Percentiles rank a stretch among this genome's conserved stretches.
phyloP scores from a whole-genome alignment of 768 basidiomycete genomes.

The Hygrophorus pudorinus region DNA sequence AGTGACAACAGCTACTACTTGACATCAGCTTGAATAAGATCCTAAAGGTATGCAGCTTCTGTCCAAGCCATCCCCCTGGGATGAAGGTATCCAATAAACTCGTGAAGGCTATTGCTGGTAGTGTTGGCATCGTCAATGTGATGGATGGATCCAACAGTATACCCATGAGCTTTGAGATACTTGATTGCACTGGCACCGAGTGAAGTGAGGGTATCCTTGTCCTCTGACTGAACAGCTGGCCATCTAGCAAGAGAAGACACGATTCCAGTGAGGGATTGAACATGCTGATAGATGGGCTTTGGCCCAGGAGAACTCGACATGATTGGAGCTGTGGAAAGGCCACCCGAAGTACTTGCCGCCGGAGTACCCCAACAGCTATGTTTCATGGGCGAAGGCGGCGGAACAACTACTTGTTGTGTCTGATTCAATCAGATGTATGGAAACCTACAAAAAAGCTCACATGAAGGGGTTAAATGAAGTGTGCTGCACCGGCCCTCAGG shows the following conservation, averaged over 20 bases:
- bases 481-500: too few relatives aligned
- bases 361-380: background rate
- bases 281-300: background rate
- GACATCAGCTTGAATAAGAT: background rate
- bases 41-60: background rate
- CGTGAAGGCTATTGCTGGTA: background rate
- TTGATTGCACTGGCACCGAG: background rate
- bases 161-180: background rate
- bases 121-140: slow-evolving; percentile 1
- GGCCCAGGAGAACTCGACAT: too few relatives aligned
- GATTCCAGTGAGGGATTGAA: background rate
- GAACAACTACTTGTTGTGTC: too few relatives aligned
- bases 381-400: background rate
- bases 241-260: background rate
- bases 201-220: background rate
- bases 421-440: background rate
- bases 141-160: background rate
- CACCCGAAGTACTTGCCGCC: too few relatives aligned
- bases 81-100: slow-evolving; percentile 1
- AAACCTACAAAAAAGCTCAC: background rate
- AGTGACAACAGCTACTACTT: too few relatives aligned
- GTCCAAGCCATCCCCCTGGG: slow-evolving; percentile 1
- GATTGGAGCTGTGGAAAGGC: too few relatives aligned
- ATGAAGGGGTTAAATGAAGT: background rate
- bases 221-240: background rate